A percentile compares a stretch with the other conserved stretches of the same genome.
These are phyloP conservation scores for Yarrowia sp. DNA, from an alignment of 805 yeast species.

Conservation along the genomic window DNA sequence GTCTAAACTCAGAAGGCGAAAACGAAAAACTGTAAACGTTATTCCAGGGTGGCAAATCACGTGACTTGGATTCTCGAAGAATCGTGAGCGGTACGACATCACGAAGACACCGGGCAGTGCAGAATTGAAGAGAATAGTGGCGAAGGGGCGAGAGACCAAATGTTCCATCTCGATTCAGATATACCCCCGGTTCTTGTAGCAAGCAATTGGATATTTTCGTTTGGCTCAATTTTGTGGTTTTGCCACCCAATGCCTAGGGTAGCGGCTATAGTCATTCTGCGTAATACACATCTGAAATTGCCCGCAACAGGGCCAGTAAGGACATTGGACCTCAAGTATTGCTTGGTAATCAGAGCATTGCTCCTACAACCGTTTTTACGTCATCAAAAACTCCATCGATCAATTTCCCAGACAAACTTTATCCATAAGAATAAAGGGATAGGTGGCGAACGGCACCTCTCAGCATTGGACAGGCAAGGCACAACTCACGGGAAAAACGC, in stretches of 20 bases:
- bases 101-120: background rate
- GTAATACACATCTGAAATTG: too few relatives aligned
- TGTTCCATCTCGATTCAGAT: too few relatives aligned
- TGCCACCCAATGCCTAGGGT: background rate
- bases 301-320: background rate
- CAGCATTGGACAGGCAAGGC: constrained; percentile 24
- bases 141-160: too few relatives aligned
- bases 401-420: background rate
- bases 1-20: background rate
- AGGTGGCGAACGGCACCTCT: constrained; percentile 24
- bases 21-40: background rate
- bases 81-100: background rate
- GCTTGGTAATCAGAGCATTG: background rate
- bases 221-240: background rate
- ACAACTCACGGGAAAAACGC: constrained; percentile 16
- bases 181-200: background rate
- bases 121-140: too few relatives aligned
- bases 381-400: background rate
- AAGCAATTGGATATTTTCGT: background rate
- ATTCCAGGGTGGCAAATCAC: constrained; percentile 18
- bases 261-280: too few relatives aligned
- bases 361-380: background rate
- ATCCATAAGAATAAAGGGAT: constrained; percentile 22
- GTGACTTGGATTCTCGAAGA: background rate
- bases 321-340: background rate